Base-by-base conservation (phyloP, 176 grass and related monocot genomes). In the Phyllostachys edulis region DNA sequence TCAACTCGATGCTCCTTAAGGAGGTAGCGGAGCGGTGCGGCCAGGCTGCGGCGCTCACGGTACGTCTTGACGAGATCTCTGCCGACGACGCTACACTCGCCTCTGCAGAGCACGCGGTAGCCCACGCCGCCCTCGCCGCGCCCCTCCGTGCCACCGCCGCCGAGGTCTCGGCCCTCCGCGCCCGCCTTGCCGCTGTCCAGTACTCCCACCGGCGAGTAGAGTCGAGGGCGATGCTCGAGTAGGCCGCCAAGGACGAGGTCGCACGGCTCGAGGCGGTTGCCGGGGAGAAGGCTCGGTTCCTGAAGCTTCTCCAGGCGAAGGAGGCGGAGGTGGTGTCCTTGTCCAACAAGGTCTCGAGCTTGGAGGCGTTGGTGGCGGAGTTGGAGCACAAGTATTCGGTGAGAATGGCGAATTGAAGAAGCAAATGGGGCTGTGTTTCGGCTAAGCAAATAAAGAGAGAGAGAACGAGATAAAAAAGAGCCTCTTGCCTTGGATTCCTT, bases 1-100 rank as follows among this genome's bases (percentile, higher is more conserved):
- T 94, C 17, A 94, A 94, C 87, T 67, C 57, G 61, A 70, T 89
- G 60, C 92, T 91, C 73, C 34, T 89, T 59, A 87, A 89, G 92
- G 84, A 94, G 87, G 81, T 81, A 37, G 79, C 71, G 51, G 89
- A 89, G 72, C 87, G 81, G 67, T 84, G 81, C 27, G 77, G 88
- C 27, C 61, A 91, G 63, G 84, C 87, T 61, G 71, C 63, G 23
- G 71, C 57, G 38, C 89, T 94, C 59, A 85, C 52, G 52, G 85
- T 71, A 56, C 75, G 70, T 64, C 68, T 91, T 23, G 86, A 87
- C 59, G 83, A 83, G 70, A 46, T 94, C 80, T 49, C 89, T 23
- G 34, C 78, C 52, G 92, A 94, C 26, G 49, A 67, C 18, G 62
- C 60, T 51, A 67, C 88, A 50, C 78, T 87, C 4, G 39, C 80